phyloP scores from a whole-genome alignment of 352 stramenopile genomes.

The Phytophthora melonis region DNA sequence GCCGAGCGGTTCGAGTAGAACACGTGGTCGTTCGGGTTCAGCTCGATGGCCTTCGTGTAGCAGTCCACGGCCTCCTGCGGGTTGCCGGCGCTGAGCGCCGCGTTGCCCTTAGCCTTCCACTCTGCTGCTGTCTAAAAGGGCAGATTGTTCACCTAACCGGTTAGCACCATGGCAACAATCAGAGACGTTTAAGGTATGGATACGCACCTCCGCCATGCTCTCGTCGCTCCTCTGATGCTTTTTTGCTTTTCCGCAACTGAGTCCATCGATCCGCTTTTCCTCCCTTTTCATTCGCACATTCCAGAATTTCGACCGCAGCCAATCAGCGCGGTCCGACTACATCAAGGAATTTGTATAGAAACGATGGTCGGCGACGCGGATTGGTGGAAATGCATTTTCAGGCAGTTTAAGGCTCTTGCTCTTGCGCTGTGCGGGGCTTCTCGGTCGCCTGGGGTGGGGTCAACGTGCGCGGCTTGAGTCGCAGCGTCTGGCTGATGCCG shows the following conservation, averaged over 20 bases:
- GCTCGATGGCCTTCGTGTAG: conserved; percentile 97
- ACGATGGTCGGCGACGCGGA: neutral
- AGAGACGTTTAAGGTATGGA: neutral
- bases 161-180: neutral
- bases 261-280: conserved; percentile 27
- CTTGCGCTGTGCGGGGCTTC: neutral
- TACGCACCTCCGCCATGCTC: conserved; percentile 39
- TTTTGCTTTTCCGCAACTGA: conserved; percentile 31
- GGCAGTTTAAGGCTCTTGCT: conserved; percentile 3
- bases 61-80: conserved; percentile 95
- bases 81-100: conserved; percentile 94
- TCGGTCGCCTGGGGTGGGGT: neutral
- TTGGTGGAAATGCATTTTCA: conserved; percentile 7
- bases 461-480: conserved; percentile 4
- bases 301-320: conserved; percentile 26
- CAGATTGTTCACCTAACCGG: neutral
- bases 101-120: conserved; percentile 97
- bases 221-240: neutral
- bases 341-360: neutral
- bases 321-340: neutral
- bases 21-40: conserved; percentile 96
- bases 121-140: conserved; percentile 46
- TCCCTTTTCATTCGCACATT: conserved; percentile 30
- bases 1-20: conserved; percentile 99
- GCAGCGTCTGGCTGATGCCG: conserved; percentile 41